These are phyloP conservation scores for Melanopsichium pennsylvanicum DNA, from an alignment of 1,284 basidiomycete genomes.

Conservation along the genomic window DNA sequence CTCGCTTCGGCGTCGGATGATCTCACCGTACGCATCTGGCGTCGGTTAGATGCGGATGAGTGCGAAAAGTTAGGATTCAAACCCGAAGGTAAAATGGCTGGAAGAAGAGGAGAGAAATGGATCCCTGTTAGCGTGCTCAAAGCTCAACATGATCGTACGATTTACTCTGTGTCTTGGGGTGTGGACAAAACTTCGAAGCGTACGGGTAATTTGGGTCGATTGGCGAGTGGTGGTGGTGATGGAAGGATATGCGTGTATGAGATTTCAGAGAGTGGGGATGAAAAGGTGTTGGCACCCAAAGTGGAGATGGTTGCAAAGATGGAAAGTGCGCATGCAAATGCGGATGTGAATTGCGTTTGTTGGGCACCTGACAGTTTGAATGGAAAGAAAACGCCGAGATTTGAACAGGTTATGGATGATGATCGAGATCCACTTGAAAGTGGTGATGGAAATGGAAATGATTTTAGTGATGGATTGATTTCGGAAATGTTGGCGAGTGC, in stretches of 20 bases:
- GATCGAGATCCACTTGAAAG: constrained; percentile 53
- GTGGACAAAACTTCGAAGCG: constrained; percentile 50
- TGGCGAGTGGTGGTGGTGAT: constrained; percentile 79
- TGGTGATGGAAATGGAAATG: constrained; percentile 8
- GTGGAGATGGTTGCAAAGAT: constrained; percentile 46
- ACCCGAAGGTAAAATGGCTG: constrained; percentile 55
- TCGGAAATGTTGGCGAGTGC: constrained; percentile 77
- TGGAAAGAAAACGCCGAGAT: constrained; percentile 31
- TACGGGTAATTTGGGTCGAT: constrained; percentile 72
- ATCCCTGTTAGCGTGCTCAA: constrained; percentile 59
- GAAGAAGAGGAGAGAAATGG: constrained; percentile 66
- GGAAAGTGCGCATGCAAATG: constrained; percentile 74
- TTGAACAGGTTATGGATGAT: constrained; percentile 39
- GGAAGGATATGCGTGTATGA: constrained; percentile 79
- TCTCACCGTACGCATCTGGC: constrained; percentile 73
- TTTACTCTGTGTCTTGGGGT: constrained; percentile 82
- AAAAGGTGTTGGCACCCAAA: constrained; percentile 21
- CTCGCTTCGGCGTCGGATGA: constrained; percentile 84
- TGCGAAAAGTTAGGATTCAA: constrained; percentile 56
- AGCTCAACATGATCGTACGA: constrained; percentile 73
- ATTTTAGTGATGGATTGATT: constrained; percentile 17
- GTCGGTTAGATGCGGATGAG: constrained; percentile 56
- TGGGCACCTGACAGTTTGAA: constrained; percentile 72
- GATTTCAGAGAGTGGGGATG: constrained; percentile 66
- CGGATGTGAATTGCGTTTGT: constrained; percentile 78